These are phyloP conservation scores for Gnaphalium uliginosum DNA, from an alignment of 129 eudicot genomes.

Conservation along the genomic window DNA sequence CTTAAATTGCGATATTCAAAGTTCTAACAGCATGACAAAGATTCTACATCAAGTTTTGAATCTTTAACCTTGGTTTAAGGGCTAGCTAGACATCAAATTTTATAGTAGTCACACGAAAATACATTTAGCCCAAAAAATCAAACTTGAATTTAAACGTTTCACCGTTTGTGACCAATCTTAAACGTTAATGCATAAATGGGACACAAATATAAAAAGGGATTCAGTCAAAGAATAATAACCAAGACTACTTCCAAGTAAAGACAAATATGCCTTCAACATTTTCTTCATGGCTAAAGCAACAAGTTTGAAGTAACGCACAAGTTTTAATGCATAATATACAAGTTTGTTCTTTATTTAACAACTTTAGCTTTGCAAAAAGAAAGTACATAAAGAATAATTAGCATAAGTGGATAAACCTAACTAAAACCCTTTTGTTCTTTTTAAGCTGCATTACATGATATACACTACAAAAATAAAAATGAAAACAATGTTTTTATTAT, in stretches of 20 bases:
- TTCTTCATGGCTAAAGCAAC: background rate
- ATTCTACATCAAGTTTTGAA: too few relatives aligned
- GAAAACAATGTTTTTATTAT: too few relatives aligned
- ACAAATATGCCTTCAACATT: background rate
- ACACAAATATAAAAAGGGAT: background rate
- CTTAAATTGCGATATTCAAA: too few relatives aligned
- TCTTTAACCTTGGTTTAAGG: too few relatives aligned
- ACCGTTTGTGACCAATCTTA: constrained; percentile 15
- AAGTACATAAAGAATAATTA: background rate
- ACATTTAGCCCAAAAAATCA: background rate
- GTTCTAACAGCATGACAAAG: too few relatives aligned
- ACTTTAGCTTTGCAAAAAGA: constrained; percentile 13
- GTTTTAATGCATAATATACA: background rate
- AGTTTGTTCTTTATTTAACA: background rate
- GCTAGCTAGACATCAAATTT: too few relatives aligned
- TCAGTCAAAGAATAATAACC: background rate
- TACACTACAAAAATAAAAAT: too few relatives aligned
- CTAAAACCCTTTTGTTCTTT: too few relatives aligned
- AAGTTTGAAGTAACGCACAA: background rate
- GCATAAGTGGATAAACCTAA: too few relatives aligned
- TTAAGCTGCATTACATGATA: too few relatives aligned
- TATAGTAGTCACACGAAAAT: too few relatives aligned
- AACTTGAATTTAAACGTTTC: constrained; percentile 4
- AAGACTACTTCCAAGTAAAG: constrained; percentile 22
- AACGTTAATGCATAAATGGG: background rate